Evolutionary conservation across 2,329 filamentous ascomycete species (phyloP).

Genomic region (Fusarium torreyae): DNA sequence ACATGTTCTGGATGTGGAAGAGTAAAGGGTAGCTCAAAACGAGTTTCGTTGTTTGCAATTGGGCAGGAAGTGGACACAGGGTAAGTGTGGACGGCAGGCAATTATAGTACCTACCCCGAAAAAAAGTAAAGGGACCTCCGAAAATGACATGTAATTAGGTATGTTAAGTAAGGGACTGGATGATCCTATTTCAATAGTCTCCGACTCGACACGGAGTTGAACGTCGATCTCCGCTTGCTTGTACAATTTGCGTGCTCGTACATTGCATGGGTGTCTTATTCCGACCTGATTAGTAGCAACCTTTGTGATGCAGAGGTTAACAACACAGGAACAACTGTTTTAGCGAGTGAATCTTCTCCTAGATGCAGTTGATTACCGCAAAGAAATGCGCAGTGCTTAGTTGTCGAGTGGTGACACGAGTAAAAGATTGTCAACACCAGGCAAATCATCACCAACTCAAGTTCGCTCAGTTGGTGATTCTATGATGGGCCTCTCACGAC

Average conservation of each 20-base stretch:
- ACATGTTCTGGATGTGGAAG: neutral
- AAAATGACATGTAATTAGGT: neutral
- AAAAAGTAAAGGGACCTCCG: neutral
- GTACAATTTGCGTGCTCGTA: too few relatives aligned
- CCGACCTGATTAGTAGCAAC: too few relatives aligned
- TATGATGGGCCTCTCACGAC: neutral
- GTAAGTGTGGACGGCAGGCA: neutral
- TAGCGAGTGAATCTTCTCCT: too few relatives aligned
- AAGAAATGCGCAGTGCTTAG: neutral
- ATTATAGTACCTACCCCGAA: neutral
- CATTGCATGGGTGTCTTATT: too few relatives aligned
- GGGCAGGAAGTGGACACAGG: neutral
- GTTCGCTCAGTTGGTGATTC: conserved; percentile 11
- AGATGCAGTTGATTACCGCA: neutral
- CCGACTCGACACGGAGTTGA: too few relatives aligned
- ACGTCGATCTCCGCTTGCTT: too few relatives aligned
- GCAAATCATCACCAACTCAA: conserved; percentile 26
- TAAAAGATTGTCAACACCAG: conserved; percentile 3
- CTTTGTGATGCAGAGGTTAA: too few relatives aligned
- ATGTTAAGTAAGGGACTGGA: too few relatives aligned
- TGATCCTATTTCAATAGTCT: too few relatives aligned
- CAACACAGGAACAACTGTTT: too few relatives aligned
- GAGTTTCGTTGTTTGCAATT: too few relatives aligned
- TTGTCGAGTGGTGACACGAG: neutral
- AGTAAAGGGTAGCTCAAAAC: neutral